Conservation (phyloP, 192 early-diverging fungal species). For the Linnemannia hyalina region DNA sequence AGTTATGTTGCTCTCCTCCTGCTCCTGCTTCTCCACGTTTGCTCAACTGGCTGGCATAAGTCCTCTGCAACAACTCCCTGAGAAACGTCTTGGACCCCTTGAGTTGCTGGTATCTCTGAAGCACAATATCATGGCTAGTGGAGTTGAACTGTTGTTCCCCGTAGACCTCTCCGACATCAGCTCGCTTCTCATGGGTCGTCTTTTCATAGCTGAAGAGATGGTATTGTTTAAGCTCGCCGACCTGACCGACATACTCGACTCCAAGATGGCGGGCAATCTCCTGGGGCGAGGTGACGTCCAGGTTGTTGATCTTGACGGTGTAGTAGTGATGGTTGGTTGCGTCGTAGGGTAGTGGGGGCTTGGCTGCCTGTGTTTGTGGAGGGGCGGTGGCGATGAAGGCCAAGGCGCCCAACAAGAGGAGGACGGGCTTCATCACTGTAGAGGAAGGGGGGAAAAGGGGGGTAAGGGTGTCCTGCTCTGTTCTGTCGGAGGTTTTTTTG, state of each 20-base stretch:
- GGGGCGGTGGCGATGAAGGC: conserved; percentile 25
- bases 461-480: neutral
- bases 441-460: neutral
- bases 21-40: conserved; percentile 13
- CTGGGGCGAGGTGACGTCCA: conserved; percentile 34
- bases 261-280: conserved; percentile 57
- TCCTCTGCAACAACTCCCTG: conserved; percentile 15
- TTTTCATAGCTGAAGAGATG: conserved; percentile 72
- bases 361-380: conserved; percentile 36
- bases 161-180: conserved; percentile 6
- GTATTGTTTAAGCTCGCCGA: conserved; percentile 77
- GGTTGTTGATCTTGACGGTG: conserved; percentile 58
- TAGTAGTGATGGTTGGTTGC: conserved; percentile 62
- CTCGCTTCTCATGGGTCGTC: conserved; percentile 29
- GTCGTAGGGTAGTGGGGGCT: conserved; percentile 35
- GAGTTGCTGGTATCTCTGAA: conserved; percentile 39
- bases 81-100: conserved; percentile 27
- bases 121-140: conserved; percentile 54
- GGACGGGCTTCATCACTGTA: conserved; percentile 32
- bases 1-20: neutral
- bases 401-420: conserved; percentile 38
- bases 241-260: conserved; percentile 65
- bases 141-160: neutral
- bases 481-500: no score
- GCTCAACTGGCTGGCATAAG: neutral